Percentiles rank a stretch among this genome's conserved stretches.
Conservation (phyloP, 1,284 basidiomycete genomes). For the Wallemia hederae region DNA sequence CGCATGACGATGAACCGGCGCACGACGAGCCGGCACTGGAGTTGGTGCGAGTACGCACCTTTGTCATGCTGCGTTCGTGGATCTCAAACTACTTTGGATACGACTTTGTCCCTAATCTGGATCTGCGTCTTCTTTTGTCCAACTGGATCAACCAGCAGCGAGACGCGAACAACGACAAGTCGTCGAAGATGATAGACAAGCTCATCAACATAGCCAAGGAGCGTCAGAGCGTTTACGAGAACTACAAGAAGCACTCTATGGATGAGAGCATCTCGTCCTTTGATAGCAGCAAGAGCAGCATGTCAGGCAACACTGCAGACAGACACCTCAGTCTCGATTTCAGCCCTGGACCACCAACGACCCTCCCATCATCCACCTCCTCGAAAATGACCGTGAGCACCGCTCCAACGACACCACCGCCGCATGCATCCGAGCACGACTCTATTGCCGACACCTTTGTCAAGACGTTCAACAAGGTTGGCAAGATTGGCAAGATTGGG, state of each 20-base stretch:
- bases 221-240: conserved; percentile 25
- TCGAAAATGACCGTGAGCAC: background rate
- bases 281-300: conserved; percentile 2
- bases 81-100: conserved; percentile 54
- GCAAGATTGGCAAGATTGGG: conserved; percentile 7
- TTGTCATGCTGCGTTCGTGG: conserved; percentile 62
- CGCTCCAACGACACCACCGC: background rate
- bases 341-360: background rate
- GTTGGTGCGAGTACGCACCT: conserved; percentile 54
- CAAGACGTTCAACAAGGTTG: conserved; percentile 4
- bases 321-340: background rate
- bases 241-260: background rate
- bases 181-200: conserved; percentile 30
- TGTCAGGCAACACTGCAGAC: background rate
- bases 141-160: conserved; percentile 48
- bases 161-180: conserved; percentile 23
- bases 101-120: conserved; percentile 53
- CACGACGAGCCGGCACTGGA: conserved; percentile 15
- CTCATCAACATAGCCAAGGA: conserved; percentile 49
- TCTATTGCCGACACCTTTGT: background rate
- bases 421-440: background rate
- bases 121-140: conserved; percentile 35
- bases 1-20: conserved; percentile 10
- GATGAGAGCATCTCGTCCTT: conserved; percentile 5
- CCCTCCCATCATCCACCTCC: background rate